Evolutionary conservation across 2,329 filamentous ascomycete species (phyloP), one percentile per base, ranked within the genome.

Genomic region (Coniella vitis): DNA sequence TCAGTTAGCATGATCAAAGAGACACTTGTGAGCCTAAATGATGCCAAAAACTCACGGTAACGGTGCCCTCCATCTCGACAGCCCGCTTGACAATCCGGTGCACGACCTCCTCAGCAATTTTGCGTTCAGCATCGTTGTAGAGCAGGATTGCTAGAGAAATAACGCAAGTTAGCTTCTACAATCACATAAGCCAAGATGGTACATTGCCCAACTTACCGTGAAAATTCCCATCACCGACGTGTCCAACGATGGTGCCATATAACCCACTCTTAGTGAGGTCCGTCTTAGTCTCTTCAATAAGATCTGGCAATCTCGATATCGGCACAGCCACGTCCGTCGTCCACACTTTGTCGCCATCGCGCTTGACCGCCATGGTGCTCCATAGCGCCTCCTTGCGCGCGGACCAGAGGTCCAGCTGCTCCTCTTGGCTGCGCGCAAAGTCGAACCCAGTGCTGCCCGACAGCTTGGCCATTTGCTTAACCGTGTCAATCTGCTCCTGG

Each of bases 61-160:
- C 87, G 0, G 88, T 93, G 8, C 88, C 88, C 66, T 93, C 87
- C 70, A 90, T 78, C 68, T 89, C 86, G 42, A 94, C 82, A 0
- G 88, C 88, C 53, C 86, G 75, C 75, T 90, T 90, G 48, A 91
- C 86, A 88, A 93, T 93, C 50, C 81, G 76, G 62, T 90, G 86
- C 21, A 93, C 85, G 21, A 91, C 70, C 36, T 75, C 74, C 60
- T 89, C 84, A 2, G 85, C 84, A 47, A 78, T 75, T 50, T 73
- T 67, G 56, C 83, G 76, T 64, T 91, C 81, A 19, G 73, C 68
- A n/a, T 86, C 78, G 49, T 81, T 84, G 60, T 78, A 81, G 7
- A 79, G 61, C 16, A 82, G 61, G 45, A 81, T 79, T 7, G 76
- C 71, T 42, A 16, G 16, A 29, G 16, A 21, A 9, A 13, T 10